A percentile compares a stretch with the other conserved stretches of the same genome.
Evolutionary conservation across 2,329 filamentous ascomycete species (phyloP).

Genomic region (Geosmithia putterillii): DNA sequence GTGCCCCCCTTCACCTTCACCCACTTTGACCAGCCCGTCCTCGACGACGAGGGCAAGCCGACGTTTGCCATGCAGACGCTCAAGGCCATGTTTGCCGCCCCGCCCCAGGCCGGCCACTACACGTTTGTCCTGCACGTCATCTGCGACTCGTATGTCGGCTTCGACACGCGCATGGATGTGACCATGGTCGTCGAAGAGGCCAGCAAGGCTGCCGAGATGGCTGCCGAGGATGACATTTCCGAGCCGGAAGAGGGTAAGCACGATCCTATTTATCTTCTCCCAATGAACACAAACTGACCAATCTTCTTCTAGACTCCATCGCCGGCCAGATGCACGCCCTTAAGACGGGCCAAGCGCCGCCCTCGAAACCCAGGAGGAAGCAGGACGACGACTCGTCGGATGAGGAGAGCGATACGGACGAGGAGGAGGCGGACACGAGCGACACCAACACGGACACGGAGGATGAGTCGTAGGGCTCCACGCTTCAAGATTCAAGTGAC

Average conservation of each 20-base stretch:
- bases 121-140: slow-evolving; percentile 89
- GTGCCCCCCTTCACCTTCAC: slow-evolving; percentile 95
- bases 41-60: slow-evolving; percentile 67
- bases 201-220: slow-evolving; percentile 68
- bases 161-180: slow-evolving; percentile 86
- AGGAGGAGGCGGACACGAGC: slow-evolving; percentile 55
- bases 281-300: background rate
- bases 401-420: slow-evolving; percentile 69
- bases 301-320: slow-evolving; percentile 53
- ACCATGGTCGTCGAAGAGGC: slow-evolving; percentile 82
- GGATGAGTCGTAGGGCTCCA: slow-evolving; percentile 33
- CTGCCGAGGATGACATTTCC: slow-evolving; percentile 87
- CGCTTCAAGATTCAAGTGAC: background rate
- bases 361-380: slow-evolving; percentile 39
- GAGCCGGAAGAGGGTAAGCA: slow-evolving; percentile 91
- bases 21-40: slow-evolving; percentile 80
- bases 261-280: background rate
- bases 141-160: slow-evolving; percentile 89
- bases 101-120: slow-evolving; percentile 83
- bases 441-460: slow-evolving; percentile 60
- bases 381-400: slow-evolving; percentile 45
- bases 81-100: slow-evolving; percentile 94
- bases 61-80: slow-evolving; percentile 93
- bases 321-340: slow-evolving; percentile 84
- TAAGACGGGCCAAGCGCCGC: slow-evolving; percentile 52